Conservation (phyloP, 1,139 yeast genomes). For the Geotrichum siamense region DNA sequence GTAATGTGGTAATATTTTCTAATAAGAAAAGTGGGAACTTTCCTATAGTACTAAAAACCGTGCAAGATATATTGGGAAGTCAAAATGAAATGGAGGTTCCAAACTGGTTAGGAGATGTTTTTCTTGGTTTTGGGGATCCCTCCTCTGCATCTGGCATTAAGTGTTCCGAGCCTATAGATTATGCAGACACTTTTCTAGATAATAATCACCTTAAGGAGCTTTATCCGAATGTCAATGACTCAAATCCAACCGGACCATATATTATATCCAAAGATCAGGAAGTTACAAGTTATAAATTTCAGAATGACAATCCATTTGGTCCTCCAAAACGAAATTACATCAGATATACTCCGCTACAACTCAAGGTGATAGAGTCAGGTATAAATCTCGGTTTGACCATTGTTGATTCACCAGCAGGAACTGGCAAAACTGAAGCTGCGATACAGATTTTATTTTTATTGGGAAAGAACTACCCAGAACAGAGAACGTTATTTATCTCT, state of each 20-base stretch:
- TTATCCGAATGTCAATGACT: constrained; percentile 20
- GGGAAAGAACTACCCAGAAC: constrained; percentile 29
- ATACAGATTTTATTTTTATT: constrained; percentile 28
- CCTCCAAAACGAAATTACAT: background rate
- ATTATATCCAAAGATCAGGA: background rate
- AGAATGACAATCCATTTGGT: background rate
- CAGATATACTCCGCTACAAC: constrained; percentile 22
- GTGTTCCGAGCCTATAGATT: constrained; percentile 1
- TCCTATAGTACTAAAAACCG: constrained; percentile 24
- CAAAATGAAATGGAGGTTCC: constrained; percentile 27
- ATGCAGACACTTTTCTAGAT: constrained; percentile 27
- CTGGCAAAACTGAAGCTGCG: constrained; percentile 39
- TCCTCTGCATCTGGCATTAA: constrained; percentile 18
- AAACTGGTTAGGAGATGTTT: constrained; percentile 35
- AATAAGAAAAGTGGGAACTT: constrained; percentile 24
- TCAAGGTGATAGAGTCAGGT: constrained; percentile 36
- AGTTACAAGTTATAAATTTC: background rate
- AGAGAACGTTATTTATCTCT: constrained; percentile 37
- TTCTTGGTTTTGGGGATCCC: constrained; percentile 36
- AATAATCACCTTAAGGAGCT: constrained; percentile 23
- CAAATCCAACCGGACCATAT: background rate
- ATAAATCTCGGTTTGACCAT: constrained; percentile 31
- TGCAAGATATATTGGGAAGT: constrained; percentile 13
- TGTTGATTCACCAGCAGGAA: constrained; percentile 40
- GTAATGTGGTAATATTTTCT: constrained; percentile 27